Conservation (phyloP, 164 flowering plant genomes). For the Tinospora cordifolia region DNA sequence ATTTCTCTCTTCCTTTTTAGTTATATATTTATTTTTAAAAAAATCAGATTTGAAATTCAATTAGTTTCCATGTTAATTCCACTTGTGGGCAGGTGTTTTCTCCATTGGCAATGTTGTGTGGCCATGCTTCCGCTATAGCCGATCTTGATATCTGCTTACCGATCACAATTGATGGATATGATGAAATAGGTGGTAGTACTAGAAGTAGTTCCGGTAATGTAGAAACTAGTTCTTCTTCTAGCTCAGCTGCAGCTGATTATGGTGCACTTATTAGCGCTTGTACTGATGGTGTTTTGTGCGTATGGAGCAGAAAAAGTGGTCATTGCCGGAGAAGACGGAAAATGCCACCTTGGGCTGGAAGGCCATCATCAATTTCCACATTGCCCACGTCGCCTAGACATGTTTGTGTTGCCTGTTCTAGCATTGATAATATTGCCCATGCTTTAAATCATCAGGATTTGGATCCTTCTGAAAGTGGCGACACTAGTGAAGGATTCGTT, state of each 20-base stretch:
- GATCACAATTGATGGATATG: conserved; percentile 21
- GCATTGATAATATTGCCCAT: conserved; percentile 29
- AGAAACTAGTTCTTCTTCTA: conserved; percentile 14
- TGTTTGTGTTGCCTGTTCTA: conserved; percentile 66
- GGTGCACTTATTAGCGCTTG: conserved; percentile 78
- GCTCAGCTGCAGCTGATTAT: conserved; percentile 26
- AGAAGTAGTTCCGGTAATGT: conserved; percentile 24
- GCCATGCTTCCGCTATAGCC: conserved; percentile 66
- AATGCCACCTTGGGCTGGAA: conserved; percentile 84
- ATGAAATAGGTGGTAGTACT: conserved; percentile 21
- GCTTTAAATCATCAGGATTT: conserved; percentile 21
- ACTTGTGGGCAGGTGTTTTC: conserved; percentile 47
- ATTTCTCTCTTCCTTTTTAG: not conserved
- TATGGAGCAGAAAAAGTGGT: conserved; percentile 91
- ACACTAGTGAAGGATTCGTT: conserved; percentile 27
- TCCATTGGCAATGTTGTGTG: conserved; percentile 82
- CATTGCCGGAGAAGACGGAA: conserved; percentile 81
- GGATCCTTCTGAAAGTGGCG: conserved; percentile 30
- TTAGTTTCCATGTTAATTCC: not conserved
- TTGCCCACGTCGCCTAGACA: conserved; percentile 62
- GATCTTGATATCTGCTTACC: conserved; percentile 75
- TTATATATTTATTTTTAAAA: not conserved
- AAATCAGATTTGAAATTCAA: not conserved
- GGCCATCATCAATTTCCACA: conserved; percentile 46
- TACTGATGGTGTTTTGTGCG: conserved; percentile 82